Evolutionary conservation across 2,329 filamentous ascomycete species (phyloP).

Genomic region (Teratosphaeria pseudoeucalypti): DNA sequence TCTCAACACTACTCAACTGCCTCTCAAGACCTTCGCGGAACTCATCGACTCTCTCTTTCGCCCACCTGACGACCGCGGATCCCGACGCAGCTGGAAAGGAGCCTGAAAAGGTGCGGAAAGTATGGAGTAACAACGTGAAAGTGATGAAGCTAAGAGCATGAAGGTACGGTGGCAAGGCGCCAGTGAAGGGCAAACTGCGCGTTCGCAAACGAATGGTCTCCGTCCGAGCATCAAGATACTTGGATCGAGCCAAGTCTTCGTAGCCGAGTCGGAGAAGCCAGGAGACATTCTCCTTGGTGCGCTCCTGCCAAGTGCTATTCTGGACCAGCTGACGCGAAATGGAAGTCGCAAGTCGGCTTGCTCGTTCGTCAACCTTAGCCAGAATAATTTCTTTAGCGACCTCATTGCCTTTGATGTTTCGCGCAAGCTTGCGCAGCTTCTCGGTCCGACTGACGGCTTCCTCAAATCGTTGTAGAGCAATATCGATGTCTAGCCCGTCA

Average conservation of each 20-base stretch:
- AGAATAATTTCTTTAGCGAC: constrained; percentile 88
- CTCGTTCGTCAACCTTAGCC: constrained; percentile 65
- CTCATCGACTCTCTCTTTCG: constrained; percentile 84
- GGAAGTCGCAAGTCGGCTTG: constrained; percentile 62
- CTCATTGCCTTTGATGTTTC: constrained; percentile 70
- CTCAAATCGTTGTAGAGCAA: constrained; percentile 83
- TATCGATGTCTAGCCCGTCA: constrained; percentile 91
- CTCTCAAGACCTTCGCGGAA: constrained; percentile 76
- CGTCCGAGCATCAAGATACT: constrained; percentile 71
- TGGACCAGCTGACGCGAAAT: constrained; percentile 68
- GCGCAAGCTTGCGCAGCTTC: constrained; percentile 68
- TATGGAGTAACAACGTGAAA: constrained; percentile 89
- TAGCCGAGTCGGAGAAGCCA: constrained; percentile 84
- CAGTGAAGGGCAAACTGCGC: constrained; percentile 89
- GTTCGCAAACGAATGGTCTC: constrained; percentile 71
- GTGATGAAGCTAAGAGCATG: constrained; percentile 94
- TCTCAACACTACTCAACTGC: constrained; percentile 78
- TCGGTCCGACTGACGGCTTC: constrained; percentile 75
- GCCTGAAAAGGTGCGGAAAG: constrained; percentile 43
- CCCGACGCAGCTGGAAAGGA: constrained; percentile 67
- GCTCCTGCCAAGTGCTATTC: constrained; percentile 63
- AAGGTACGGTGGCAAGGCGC: constrained; percentile 83
- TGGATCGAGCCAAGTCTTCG: constrained; percentile 78
- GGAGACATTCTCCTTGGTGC: constrained; percentile 68
- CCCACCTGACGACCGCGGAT: constrained; percentile 96